Conservation (phyloP, 257 asterid species). For the Verbena officinalis region DNA sequence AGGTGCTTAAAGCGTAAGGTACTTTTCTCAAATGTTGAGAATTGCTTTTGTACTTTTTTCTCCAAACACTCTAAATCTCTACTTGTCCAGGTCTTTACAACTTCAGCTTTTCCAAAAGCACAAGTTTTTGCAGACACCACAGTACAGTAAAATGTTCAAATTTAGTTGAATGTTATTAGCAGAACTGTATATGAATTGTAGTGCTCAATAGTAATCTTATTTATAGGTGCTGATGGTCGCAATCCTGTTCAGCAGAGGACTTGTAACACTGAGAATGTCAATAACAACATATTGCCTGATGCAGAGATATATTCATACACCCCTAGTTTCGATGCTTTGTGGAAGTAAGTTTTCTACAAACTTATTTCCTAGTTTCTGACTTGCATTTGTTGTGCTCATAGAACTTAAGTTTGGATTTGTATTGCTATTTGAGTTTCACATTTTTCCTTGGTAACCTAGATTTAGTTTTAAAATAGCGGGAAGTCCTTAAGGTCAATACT, state of each 20-base stretch:
- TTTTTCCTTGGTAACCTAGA: too few relatives aligned
- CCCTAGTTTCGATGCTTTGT: slow-evolving; percentile 53
- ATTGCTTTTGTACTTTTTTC: too few relatives aligned
- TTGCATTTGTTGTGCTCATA: neutral
- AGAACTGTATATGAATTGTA: slow-evolving; percentile 18
- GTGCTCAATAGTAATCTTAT: slow-evolving; percentile 13
- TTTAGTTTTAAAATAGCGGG: too few relatives aligned
- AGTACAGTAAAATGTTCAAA: neutral
- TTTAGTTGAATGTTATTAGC: slow-evolving; percentile 20
- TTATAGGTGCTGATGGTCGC: slow-evolving; percentile 40
- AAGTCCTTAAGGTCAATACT: too few relatives aligned
- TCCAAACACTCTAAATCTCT: too few relatives aligned
- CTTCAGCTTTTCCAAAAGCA: too few relatives aligned
- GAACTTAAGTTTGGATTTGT: too few relatives aligned
- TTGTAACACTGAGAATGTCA: slow-evolving; percentile 31
- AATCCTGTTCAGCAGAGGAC: slow-evolving; percentile 24
- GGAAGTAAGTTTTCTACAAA: slow-evolving; percentile 84
- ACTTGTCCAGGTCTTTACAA: too few relatives aligned
- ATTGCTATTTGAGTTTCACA: too few relatives aligned
- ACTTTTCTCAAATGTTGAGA: too few relatives aligned
- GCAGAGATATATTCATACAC: slow-evolving; percentile 11
- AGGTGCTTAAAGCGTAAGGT: too few relatives aligned
- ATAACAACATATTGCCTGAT: slow-evolving; percentile 25
- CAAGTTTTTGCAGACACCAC: too few relatives aligned
- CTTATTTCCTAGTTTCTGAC: slow-evolving; percentile 12